phyloP scores from a whole-genome alignment of 768 basidiomycete genomes.

The Brasilioporus rufonigricans region DNA sequence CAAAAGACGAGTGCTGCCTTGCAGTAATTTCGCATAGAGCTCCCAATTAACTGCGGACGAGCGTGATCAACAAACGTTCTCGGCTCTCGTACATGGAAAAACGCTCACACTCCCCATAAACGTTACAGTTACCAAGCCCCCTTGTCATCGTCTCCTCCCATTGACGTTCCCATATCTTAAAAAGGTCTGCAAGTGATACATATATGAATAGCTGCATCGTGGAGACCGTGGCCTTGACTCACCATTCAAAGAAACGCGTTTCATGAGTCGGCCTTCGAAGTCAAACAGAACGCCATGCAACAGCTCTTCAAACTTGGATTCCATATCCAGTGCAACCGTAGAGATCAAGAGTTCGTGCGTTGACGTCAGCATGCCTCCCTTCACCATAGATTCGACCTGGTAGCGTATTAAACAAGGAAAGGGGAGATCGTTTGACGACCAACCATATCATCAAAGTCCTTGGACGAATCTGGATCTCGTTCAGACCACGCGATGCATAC shows the following conservation, averaged over 20 bases:
- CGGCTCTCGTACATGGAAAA: not conserved
- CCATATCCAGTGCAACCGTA: slow-evolving; percentile 52
- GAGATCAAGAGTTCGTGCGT: slow-evolving; percentile 48
- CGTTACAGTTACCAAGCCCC: slow-evolving; percentile 24
- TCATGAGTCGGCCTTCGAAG: slow-evolving; percentile 54
- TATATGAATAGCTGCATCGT: not conserved
- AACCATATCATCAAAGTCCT: slow-evolving; percentile 65
- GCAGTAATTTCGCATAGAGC: slow-evolving; percentile 46
- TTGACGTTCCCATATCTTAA: slow-evolving; percentile 19
- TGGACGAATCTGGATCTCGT: slow-evolving; percentile 34
- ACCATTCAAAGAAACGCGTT: slow-evolving; percentile 48
- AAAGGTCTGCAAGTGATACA: slow-evolving; percentile 20
- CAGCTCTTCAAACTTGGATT: slow-evolving; percentile 48
- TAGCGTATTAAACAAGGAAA: not conserved
- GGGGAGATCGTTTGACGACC: slow-evolving; percentile 2
- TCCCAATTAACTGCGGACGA: slow-evolving; percentile 52
- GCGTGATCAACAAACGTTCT: not conserved
- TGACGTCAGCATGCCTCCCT: slow-evolving; percentile 42
- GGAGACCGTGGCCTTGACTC: slow-evolving; percentile 18
- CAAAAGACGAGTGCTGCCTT: slow-evolving; percentile 39
- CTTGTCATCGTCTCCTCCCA: slow-evolving; percentile 22
- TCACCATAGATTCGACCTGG: slow-evolving; percentile 50
- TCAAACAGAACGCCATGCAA: slow-evolving; percentile 49
- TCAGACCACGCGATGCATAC: slow-evolving; percentile 62
- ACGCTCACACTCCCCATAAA: slow-evolving; percentile 47